A percentile compares a stretch with the other conserved stretches of the same genome.
These are phyloP conservation scores for Aureobasidium sp. DNA, from an alignment of 2,329 filamentous ascomycete genomes.

Conservation along the genomic window DNA sequence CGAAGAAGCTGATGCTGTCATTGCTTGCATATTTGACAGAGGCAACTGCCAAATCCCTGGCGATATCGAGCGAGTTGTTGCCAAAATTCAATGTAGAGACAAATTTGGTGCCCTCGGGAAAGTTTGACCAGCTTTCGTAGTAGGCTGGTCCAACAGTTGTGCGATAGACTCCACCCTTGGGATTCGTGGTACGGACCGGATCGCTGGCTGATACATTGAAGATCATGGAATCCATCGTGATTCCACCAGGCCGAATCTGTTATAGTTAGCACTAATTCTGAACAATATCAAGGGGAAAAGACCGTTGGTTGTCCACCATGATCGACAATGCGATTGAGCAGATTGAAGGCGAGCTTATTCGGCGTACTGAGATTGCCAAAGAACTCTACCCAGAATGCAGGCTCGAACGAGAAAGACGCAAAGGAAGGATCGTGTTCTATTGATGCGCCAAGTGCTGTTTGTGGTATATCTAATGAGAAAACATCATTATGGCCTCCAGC, in stretches of 20 bases:
- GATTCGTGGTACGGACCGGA: constrained; percentile 21
- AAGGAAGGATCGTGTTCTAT: constrained; percentile 23
- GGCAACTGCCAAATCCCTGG: constrained; percentile 23
- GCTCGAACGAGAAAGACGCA: constrained; percentile 25
- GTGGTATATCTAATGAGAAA: not conserved
- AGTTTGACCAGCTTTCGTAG: constrained; percentile 26
- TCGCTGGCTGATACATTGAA: constrained; percentile 21
- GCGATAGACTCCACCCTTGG: constrained; percentile 23
- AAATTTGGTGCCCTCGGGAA: constrained; percentile 23
- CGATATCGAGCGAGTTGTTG: constrained; percentile 24
- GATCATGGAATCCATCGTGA: constrained; percentile 27
- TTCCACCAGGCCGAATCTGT: constrained; percentile 23
- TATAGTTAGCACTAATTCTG: not conserved
- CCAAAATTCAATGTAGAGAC: constrained; percentile 25
- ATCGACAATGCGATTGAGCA: constrained; percentile 21
- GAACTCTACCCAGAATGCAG: constrained; percentile 27
- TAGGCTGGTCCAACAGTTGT: constrained; percentile 25
- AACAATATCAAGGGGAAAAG: not conserved
- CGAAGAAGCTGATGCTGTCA: constrained; percentile 21
- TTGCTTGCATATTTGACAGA: constrained; percentile 22
- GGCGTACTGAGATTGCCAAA: constrained; percentile 23
- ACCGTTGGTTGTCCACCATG: constrained; percentile 22
- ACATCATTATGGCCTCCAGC: not conserved
- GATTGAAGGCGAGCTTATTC: constrained; percentile 22
- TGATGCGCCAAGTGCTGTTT: constrained; percentile 18